phyloP scores from a whole-genome alignment of 108 stramenopile genomes.

The Halocafeteria seosinensis region DNA sequence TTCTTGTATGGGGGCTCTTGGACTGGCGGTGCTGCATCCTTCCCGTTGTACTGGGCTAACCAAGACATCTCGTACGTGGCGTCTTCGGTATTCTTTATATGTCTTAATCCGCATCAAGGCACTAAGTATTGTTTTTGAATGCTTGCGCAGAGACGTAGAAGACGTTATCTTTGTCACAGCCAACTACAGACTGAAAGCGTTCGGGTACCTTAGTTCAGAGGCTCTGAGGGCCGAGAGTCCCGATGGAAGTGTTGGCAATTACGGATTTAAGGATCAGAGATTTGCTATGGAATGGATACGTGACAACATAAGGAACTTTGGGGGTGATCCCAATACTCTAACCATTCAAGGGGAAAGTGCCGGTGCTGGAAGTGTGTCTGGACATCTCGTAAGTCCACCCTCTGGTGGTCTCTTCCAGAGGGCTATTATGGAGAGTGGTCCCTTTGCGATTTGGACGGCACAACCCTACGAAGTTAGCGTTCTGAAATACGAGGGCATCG shows the following conservation, averaged over 20 bases:
- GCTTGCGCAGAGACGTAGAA: too few relatives aligned
- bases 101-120: too few relatives aligned
- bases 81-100: too few relatives aligned
- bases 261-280: constrained; percentile 19
- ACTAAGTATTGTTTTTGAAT: too few relatives aligned
- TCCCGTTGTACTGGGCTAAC: constrained; percentile 1
- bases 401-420: constrained; percentile 21
- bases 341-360: constrained; percentile 19
- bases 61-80: neutral
- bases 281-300: constrained; percentile 13
- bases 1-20: constrained; percentile 4
- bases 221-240: neutral
- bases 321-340: constrained; percentile 8
- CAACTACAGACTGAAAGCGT: constrained; percentile 18
- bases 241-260: neutral
- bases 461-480: neutral
- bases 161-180: constrained; percentile 5
- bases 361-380: constrained; percentile 3
- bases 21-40: neutral
- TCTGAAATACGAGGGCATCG: neutral
- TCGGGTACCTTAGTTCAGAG: constrained; percentile 14
- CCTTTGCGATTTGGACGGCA: neutral
- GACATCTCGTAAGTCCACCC: constrained; percentile 13
- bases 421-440: constrained; percentile 9
- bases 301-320: constrained; percentile 17